Evolutionary conservation across 2,329 filamentous ascomycete genomes (phyloP), one percentile per base, ranked within the genome.

Genomic region (Apiospora kogelbergensis): DNA sequence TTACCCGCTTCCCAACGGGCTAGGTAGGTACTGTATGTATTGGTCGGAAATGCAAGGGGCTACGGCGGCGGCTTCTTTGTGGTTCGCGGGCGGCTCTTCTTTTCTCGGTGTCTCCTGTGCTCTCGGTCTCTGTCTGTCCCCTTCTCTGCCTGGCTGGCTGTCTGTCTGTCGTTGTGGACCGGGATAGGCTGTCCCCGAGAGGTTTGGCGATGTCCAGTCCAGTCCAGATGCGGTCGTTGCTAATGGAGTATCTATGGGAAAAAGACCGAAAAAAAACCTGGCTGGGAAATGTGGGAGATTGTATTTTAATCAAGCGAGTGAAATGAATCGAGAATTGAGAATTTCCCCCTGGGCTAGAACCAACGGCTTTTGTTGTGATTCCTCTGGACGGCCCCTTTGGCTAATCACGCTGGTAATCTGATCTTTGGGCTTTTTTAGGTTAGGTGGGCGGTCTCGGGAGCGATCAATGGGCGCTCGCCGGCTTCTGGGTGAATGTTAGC

Each of bases 371-470:
- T 67, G 68, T 69, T 69, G 41, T 63, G 68, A 69, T 67, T 66
- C 67, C 67, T 69, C 65, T 30, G 45, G 63, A 53, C 26, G 57
- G 46, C 65, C 68, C 68, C 65, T 69, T 69, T 65, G 64, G 42
- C 65, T 65, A 69, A 65, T 65, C 15, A 70, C 63, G 24, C 30
- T 45, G 42, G 66, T 65, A 68, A 64, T 68, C 45, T 45, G 41
- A 67, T 33, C 57, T 70, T 70, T 70, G 53, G 68, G 41, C 53
- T 60, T 70, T 68, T 68, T 67, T 65, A 66, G 68, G 66, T 65
- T 68, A 65, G 66, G 53, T 37, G 53, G 68, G 44, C 37, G 68
- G 63, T 53, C 42, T 67, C 65, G 65, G 65, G 65, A 65, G 63
- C 63, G 63, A 65, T 67, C 65, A 57, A 67, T 67, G 65, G 65